A percentile compares a stretch with the other conserved stretches of the same genome.
Evolutionary conservation across 805 yeast genomes (phyloP).

Genomic region (Saccharomyces jurei): DNA sequence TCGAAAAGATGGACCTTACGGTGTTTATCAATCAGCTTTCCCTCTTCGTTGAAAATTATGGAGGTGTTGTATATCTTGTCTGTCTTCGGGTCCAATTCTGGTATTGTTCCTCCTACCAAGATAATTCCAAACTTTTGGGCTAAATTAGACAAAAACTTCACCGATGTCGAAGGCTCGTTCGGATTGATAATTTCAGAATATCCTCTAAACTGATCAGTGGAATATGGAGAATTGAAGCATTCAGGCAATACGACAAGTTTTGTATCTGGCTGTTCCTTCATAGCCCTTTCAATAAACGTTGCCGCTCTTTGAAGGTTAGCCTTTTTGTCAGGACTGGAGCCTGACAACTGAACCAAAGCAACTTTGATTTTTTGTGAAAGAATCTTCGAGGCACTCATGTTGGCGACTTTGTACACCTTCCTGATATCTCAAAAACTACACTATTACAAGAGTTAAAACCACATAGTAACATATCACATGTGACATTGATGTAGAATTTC

Average conservation of each 20-base stretch:
- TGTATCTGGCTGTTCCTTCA: conserved; percentile 46
- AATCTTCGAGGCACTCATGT: conserved; percentile 6
- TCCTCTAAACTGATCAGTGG: conserved; percentile 75
- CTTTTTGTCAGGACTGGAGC: conserved; percentile 56
- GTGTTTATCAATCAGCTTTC: conserved; percentile 77
- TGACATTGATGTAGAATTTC: background rate
- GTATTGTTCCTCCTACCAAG: conserved; percentile 87
- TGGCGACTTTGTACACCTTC: background rate
- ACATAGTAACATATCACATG: background rate
- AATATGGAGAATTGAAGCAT: conserved; percentile 93
- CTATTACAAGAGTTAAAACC: background rate
- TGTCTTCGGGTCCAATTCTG: conserved; percentile 57
- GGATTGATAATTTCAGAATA: conserved; percentile 82
- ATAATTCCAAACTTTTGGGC: conserved; percentile 60
- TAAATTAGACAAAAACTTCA: conserved; percentile 50
- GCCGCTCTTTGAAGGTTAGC: conserved; percentile 68
- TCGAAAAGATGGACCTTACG: conserved; percentile 89
- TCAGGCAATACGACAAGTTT: conserved; percentile 86
- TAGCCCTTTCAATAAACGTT: conserved; percentile 55
- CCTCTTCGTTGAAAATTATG: conserved; percentile 60
- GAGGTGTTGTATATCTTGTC: conserved; percentile 64
- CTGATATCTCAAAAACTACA: background rate
- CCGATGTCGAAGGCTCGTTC: conserved; percentile 52
- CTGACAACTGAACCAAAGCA: conserved; percentile 82
- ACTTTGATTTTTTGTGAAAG: conserved; percentile 51